phyloP scores from a whole-genome alignment of 441 rosid species.

The Sinapis alba region DNA sequence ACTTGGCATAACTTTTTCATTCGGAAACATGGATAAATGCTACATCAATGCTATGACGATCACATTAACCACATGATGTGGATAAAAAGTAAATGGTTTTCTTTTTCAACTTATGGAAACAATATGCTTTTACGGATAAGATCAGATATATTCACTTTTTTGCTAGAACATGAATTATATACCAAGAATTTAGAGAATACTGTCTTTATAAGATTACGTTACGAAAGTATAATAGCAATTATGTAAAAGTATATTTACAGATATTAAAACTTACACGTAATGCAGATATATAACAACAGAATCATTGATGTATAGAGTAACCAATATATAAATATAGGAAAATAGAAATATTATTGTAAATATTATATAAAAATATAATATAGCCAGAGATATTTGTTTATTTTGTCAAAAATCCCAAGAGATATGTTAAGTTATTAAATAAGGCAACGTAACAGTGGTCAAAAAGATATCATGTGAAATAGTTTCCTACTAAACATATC shows the following conservation, averaged over 20 bases:
- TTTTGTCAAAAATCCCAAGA: background rate
- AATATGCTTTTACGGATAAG: slow-evolving; percentile 24
- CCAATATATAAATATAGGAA: too few species aligned
- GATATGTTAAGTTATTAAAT: background rate
- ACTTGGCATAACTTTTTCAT: background rate
- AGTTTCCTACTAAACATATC: background rate
- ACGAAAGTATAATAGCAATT: background rate
- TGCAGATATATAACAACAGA: background rate
- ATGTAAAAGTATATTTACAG: background rate
- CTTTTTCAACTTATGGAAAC: background rate
- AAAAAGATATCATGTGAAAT: slow-evolving; percentile 11
- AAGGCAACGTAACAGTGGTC: slow-evolving; percentile 13
- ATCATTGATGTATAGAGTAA: background rate
- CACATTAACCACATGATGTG: slow-evolving; percentile 26
- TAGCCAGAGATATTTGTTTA: background rate
- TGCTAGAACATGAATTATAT: background rate
- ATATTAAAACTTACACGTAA: background rate
- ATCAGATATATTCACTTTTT: background rate
- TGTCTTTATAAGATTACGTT: background rate
- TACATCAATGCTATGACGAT: slow-evolving; percentile 28
- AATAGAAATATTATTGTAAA: background rate
- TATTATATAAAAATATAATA: too few species aligned
- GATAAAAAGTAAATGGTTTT: background rate
- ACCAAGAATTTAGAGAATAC: background rate
- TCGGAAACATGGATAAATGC: background rate